These are phyloP conservation scores for Ustilago vetiveriae DNA, from an alignment of 1,284 basidiomycete genomes.

Conservation along the genomic window DNA sequence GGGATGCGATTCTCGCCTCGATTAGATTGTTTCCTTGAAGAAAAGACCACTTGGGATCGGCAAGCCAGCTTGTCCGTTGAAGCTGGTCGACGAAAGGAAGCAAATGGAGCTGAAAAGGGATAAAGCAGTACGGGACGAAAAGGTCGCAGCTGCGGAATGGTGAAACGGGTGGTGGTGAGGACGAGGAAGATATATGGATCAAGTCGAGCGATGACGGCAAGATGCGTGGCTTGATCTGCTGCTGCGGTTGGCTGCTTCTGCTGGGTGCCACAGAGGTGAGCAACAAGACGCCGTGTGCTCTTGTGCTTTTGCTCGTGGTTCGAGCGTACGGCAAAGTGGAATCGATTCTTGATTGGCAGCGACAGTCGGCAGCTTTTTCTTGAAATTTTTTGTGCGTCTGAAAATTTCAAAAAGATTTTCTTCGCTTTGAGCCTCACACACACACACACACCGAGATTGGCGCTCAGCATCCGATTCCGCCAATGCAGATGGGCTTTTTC, in stretches of 20 bases:
- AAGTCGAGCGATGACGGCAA: constrained; percentile 6
- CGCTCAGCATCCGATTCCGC: background rate
- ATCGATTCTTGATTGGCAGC: background rate
- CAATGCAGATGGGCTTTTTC: no score
- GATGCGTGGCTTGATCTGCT: constrained; percentile 1
- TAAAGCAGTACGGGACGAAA: constrained; percentile 22
- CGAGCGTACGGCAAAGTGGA: constrained; percentile 1
- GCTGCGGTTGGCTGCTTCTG: background rate
- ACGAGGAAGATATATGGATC: background rate
- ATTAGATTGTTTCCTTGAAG: background rate
- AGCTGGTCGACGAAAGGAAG: constrained; percentile 8
- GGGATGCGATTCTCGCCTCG: background rate
- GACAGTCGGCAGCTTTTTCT: background rate
- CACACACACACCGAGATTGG: background rate
- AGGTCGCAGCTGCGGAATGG: constrained; percentile 21
- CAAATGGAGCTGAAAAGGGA: background rate
- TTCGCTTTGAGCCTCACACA: background rate
- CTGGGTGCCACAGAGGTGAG: background rate
- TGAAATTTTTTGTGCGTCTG: constrained; percentile 1
- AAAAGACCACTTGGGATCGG: constrained; percentile 23
- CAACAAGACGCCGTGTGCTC: constrained; percentile 2
- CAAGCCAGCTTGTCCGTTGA: constrained; percentile 35
- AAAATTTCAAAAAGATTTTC: constrained; percentile 4
- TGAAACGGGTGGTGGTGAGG: constrained; percentile 14
- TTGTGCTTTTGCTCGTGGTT: constrained; percentile 7